Percentiles rank a stretch among this genome's conserved stretches.
Conservation (phyloP, 2,329 filamentous ascomycete genomes). For the Elsinoe australis region DNA sequence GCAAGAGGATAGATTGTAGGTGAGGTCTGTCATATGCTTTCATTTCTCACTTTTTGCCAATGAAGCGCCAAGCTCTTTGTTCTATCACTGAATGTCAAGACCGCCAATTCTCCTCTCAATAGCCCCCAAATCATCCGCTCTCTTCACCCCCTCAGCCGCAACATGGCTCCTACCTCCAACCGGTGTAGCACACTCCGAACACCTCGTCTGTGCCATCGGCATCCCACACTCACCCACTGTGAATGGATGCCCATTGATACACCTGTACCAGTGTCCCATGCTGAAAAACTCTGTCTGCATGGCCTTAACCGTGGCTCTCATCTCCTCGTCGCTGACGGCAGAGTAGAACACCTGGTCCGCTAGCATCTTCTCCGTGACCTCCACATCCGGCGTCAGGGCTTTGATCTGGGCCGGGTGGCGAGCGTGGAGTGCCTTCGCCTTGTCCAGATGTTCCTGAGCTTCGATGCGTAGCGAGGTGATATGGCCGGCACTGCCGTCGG, state of each 20-base stretch:
- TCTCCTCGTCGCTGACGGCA: slow-evolving; percentile 40
- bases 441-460: slow-evolving; percentile 26
- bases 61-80: too few species aligned
- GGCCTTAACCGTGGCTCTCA: slow-evolving; percentile 41
- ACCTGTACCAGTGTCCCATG: slow-evolving; percentile 56
- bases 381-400: slow-evolving; percentile 40
- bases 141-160: slow-evolving; percentile 45
- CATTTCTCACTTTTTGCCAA: too few species aligned
- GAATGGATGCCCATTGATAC: slow-evolving; percentile 48
- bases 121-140: slow-evolving; percentile 39
- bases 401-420: slow-evolving; percentile 24
- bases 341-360: slow-evolving; percentile 42
- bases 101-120: slow-evolving; percentile 35
- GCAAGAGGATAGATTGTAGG: too few species aligned
- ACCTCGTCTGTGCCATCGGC: slow-evolving; percentile 54
- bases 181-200: slow-evolving; percentile 53
- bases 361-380: slow-evolving; percentile 42
- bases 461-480: neutral
- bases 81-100: too few species aligned
- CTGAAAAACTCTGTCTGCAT: slow-evolving; percentile 40
- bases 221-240: slow-evolving; percentile 38
- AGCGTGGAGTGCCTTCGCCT: slow-evolving; percentile 25
- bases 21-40: too few species aligned
- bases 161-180: slow-evolving; percentile 51
- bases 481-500: neutral